These are phyloP conservation scores for Corchorus olitorius DNA, from an alignment of 345 rosid species.

Conservation along the genomic window DNA sequence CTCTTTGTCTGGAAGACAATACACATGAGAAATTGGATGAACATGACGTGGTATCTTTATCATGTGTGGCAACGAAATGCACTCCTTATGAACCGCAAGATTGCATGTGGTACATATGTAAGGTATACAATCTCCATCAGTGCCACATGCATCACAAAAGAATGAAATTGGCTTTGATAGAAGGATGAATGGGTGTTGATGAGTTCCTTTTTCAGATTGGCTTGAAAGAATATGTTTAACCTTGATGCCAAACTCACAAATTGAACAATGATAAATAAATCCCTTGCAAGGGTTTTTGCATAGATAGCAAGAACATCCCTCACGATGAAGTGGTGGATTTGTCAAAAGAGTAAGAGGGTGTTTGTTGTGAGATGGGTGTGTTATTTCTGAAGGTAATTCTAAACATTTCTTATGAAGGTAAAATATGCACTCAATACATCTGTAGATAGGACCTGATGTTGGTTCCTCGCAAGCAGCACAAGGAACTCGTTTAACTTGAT, in stretches of 20 bases:
- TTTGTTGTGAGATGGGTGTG: constrained; percentile 7
- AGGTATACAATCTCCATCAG: constrained; percentile 10
- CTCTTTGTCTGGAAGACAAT: constrained; percentile 7
- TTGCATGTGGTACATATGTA: constrained; percentile 5
- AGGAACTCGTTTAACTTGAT: background rate
- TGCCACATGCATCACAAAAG: constrained; percentile 31
- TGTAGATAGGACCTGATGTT: background rate
- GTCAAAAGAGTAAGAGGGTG: constrained; percentile 3
- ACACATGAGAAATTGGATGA: background rate
- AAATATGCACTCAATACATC: background rate
- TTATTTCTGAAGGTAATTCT: background rate
- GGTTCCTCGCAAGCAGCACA: background rate
- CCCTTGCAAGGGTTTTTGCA: background rate
- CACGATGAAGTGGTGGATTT: background rate
- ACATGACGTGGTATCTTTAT: constrained; percentile 16
- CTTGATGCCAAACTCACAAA: background rate
- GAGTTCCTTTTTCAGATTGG: background rate
- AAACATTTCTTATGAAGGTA: constrained; percentile 13
- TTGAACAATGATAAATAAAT: background rate
- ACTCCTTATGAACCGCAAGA: constrained; percentile 5
- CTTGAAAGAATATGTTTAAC: background rate
- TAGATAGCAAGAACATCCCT: background rate
- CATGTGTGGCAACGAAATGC: constrained; percentile 2
- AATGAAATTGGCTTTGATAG: constrained; percentile 3
- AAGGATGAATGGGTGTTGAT: background rate